Base-by-base conservation (phyloP, 345 rosid species). In the Populus nigra region DNA sequence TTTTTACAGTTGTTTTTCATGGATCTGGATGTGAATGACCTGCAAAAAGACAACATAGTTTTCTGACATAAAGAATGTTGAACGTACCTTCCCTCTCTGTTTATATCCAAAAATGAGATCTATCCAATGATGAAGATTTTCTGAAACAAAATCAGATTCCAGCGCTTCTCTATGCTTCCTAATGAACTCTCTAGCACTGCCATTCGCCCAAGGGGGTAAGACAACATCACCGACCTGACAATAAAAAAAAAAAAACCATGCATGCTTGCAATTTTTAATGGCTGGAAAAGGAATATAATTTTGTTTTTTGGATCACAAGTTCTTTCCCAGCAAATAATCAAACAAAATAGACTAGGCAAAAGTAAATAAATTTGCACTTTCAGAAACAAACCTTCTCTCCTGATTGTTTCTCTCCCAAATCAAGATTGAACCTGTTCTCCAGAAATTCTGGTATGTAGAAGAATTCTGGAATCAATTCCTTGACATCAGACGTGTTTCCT, bases 141-240 rank as follows among this genome's bases (percentile, higher is more conserved):
- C 98, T 68, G 99, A 96, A 81, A 94, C 96, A 84, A 87, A 92
- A 86, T 92, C 96, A 31, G 93, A 94, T 84, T 96, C 99, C 84
- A 96, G 87, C 18, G 99, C 99, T 84, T 91, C 97, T 79, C 99
- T 86, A 76, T 96, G 99, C 88, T 88, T 94, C 82, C 81, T 86
- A 74, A 96, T 91, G 88, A 94, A 96, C 83, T 96, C 97, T 84
- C 97, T 90, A 29, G 80, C 89, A 81, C 98, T 94, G 81, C 97
- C 97, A 87, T 88, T 91, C 45, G 99, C 97, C 99, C 99, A 96
- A 41, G 97, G 97, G 79, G 99, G 99, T 84, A 96, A 88, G 67
- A 88, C 47, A 63, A 94, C 97, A 82, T 92, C 90, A 83, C 92
- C 97, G 76, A 94, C 98, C 99, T 96, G 86, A 76, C 15, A 72